Base-by-base conservation (phyloP, 1,284 basidiomycete genomes). In the Trametes polyzona region DNA sequence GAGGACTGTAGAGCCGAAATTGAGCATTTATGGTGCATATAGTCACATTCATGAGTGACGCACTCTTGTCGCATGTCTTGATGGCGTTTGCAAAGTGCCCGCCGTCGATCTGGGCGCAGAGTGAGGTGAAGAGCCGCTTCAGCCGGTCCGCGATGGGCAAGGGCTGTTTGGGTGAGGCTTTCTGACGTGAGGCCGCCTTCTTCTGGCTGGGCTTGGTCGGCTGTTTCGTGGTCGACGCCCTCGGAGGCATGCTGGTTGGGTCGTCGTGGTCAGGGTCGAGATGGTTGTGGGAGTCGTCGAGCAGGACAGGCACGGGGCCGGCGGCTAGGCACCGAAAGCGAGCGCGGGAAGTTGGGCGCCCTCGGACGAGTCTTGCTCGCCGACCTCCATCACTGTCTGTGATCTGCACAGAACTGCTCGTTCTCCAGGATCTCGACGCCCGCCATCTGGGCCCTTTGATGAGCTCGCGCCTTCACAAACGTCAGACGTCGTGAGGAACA, bases 1-100 rank as follows among this genome's bases (percentile, higher is more conserved):
- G 37, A 94, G 79, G 61, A 95, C 93, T 95, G 59, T 26, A 58
- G 60, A 55, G 50, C 55, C 44, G 65, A 61, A 14, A 6, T 9
- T n/a, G n/a, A 5, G 23, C 1, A 1, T 40, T 37, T 17, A 53
- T 35, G 4, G 10, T 17, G 40, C 46, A 36, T 35, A 36, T 14
- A 48, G 14, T 9, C 9, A 42, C 17, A 11, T 2, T 27, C 41
- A 50, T 47, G 27, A 27, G 33, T 29, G 55, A 81, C 84, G 63
- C 67, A 92, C 93, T 90, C 77, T 92, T 93, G 75, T 92, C 89
- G 78, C 92, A 94, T 59, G 92, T 94, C 81, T 88, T 92, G 69
- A 93, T 81, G 27, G 92, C 91, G 70, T 90, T 93, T 55, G 77
- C 75, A 69, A 90, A 88, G 73, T 92, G 86, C 2, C 88, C 89